These are phyloP conservation scores for Delonix regia DNA, from an alignment of 306 rosid genomes.

Conservation along the genomic window DNA sequence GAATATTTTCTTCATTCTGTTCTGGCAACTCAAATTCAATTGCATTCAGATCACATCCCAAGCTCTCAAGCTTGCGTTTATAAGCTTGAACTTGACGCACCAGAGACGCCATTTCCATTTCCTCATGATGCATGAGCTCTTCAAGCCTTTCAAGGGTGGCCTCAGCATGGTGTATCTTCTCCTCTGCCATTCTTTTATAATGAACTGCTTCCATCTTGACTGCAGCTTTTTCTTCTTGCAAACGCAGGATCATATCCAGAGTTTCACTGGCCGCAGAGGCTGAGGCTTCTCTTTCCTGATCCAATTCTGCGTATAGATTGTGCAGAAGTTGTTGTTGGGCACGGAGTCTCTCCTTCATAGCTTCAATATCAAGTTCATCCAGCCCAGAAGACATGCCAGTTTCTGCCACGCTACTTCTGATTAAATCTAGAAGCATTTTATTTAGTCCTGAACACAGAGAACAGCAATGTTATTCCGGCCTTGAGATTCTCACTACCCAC, in stretches of 20 bases:
- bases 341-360: constrained; percentile 70
- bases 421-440: constrained; percentile 34
- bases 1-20: constrained; percentile 43
- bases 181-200: constrained; percentile 92
- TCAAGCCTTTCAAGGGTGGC: constrained; percentile 68
- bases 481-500: too few species aligned
- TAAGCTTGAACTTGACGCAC: constrained; percentile 80
- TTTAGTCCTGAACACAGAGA: constrained; percentile 41
- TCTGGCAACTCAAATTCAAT: constrained; percentile 61
- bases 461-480: constrained; percentile 6
- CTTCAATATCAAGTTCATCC: constrained; percentile 60
- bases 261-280: constrained; percentile 89
- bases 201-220: constrained; percentile 92
- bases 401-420: constrained; percentile 49
- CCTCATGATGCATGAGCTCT: constrained; percentile 77
- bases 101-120: constrained; percentile 82
- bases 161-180: constrained; percentile 83
- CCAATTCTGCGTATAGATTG: constrained; percentile 72
- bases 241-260: constrained; percentile 82
- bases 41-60: constrained; percentile 63
- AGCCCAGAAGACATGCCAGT: constrained; percentile 29
- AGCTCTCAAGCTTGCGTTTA: constrained; percentile 60
- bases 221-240: constrained; percentile 96
- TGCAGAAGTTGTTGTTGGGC: constrained; percentile 84
- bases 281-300: constrained; percentile 92